Evolutionary conservation across 352 stramenopile genomes (phyloP), one percentile per base, ranked within the genome.

Genomic region (Peronospora farinosa): DNA sequence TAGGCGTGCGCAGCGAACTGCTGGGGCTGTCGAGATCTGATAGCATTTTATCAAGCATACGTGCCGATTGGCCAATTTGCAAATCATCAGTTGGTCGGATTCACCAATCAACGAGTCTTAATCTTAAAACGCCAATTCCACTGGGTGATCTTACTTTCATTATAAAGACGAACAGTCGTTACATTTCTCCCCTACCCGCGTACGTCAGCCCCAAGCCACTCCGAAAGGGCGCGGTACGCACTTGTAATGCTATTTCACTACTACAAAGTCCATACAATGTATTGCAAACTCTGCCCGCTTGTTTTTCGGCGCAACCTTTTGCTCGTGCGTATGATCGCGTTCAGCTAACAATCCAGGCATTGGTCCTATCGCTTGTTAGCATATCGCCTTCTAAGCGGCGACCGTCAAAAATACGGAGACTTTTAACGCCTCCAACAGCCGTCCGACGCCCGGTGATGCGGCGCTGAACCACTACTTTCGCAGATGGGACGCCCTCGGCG

Each of bases 401-500:
- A 44, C 5, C 15, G 52, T 50, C 50, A 45, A 49, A 42, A 11
- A 12, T 25, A 28, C 37, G 49, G 36, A 63, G 54, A 53, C 58
- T 52, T 17, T 35, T 25, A 54, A 57, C 42, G 48, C 32, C 19
- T 37, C 5, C 49, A 50, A 21, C 25, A 45, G 40, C 13, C 10
- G 12, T 39, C 23, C 36, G 6, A 23, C 40, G 13, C 6, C 13
- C 21, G 33, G 19, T 46, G 52, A 52, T 54, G 36, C 38, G 28
- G 37, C 28, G 23, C 43, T 28, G 31, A 38, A 40, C 25, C 30
- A 57, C 37, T 49, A 41, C 27, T 32, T 52, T 55, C 41, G 54
- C 54, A 67, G 59, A 64, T 67, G 60, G 54, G 59, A 60, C 54
- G 42, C 35, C 15, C 6, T 25, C 39, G 31, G 39, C 33, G 31